Percentiles rank a stretch among this genome's conserved stretches.
These are phyloP conservation scores for Daldinia bambusicola DNA, from an alignment of 495 filamentous ascomycete genomes.

Conservation along the genomic window DNA sequence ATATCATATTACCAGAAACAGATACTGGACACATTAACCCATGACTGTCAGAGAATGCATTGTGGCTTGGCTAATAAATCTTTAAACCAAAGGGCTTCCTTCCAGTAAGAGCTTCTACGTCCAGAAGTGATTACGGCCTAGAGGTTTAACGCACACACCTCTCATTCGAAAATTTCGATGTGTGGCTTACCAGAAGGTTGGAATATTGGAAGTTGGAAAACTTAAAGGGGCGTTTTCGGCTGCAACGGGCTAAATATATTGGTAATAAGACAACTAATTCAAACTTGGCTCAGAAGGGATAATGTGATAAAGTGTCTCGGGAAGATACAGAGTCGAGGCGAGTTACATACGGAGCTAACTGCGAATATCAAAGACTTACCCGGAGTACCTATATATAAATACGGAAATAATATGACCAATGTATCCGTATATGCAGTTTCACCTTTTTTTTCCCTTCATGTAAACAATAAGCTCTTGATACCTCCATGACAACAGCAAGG, in stretches of 20 bases:
- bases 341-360: background rate
- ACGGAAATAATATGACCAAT: background rate
- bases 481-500: background rate
- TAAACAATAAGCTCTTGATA: background rate
- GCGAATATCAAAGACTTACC: background rate
- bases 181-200: background rate
- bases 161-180: background rate
- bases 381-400: background rate
- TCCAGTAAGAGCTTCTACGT: background rate
- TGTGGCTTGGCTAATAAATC: background rate
- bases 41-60: no score
- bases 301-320: background rate
- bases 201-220: background rate
- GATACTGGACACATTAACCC: no score
- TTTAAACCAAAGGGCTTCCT: background rate
- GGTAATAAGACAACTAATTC: background rate
- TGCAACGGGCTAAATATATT: background rate
- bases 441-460: background rate
- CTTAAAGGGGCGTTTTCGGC: background rate
- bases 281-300: background rate
- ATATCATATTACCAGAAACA: no score
- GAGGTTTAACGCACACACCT: background rate
- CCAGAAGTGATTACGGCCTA: no score
- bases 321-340: background rate
- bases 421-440: background rate